These are phyloP conservation scores for Coemansia sp. DNA, from an alignment of 192 early-diverging fungal genomes.

Conservation along the genomic window DNA sequence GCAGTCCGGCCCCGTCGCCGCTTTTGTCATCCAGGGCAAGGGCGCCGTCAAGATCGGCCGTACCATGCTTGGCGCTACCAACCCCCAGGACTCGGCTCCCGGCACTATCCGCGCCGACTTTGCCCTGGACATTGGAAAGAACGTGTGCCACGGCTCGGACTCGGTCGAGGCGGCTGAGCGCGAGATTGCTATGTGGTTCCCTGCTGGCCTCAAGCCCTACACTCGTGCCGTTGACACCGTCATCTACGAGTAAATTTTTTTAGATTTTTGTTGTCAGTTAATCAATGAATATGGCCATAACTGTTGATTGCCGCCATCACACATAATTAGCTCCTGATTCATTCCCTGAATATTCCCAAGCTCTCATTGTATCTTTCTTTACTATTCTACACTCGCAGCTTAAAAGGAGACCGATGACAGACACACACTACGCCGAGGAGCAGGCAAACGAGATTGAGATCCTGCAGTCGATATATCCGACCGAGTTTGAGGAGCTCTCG, in stretches of 20 bases:
- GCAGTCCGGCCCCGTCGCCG: conserved; percentile 91
- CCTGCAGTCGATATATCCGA: conserved; percentile 78
- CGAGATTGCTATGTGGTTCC: conserved; percentile 86
- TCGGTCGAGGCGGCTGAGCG: conserved; percentile 82
- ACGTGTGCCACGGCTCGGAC: conserved; percentile 94
- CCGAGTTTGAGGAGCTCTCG: conserved; percentile 64
- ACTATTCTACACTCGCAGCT: neutral
- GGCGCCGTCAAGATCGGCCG: conserved; percentile 88
- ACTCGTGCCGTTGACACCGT: conserved; percentile 59
- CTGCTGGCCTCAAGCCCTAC: conserved; percentile 62
- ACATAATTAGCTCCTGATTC: neutral
- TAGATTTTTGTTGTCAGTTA: neutral
- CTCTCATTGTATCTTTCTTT: neutral
- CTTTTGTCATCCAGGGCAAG: conserved; percentile 93
- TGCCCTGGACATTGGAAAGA: conserved; percentile 76
- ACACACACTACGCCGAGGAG: conserved; percentile 72
- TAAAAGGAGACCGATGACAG: conserved; percentile 15
- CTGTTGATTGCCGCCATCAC: neutral
- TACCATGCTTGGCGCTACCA: conserved; percentile 83
- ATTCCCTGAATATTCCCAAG: neutral
- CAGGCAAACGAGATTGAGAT: conserved; percentile 77
- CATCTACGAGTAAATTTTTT: conserved; percentile 69
- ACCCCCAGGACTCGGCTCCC: conserved; percentile 82
- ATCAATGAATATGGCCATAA: neutral
- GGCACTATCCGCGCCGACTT: conserved; percentile 97